A percentile compares a stretch with the other conserved stretches of the same genome.
phyloP scores from a whole-genome alignment of 345 rosid species.

The Zanthoxylum bungeanum region DNA sequence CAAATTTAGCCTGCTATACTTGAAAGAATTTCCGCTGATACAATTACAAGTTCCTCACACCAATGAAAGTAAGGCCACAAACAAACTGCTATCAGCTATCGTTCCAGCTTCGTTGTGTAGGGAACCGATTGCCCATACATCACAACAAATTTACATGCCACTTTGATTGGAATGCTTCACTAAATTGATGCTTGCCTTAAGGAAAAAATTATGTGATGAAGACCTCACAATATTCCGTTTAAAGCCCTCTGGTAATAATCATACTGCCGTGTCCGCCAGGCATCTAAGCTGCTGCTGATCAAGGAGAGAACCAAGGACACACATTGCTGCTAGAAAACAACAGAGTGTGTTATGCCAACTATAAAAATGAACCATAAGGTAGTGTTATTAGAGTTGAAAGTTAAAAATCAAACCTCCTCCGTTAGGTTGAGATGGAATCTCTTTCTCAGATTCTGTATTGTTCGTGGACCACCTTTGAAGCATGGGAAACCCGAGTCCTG shows the following conservation, averaged over 20 bases:
- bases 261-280: conserved; percentile 98
- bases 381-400: not conserved
- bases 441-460: conserved; percentile 91
- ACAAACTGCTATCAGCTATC: conserved; percentile 14
- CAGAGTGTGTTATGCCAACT: conserved; percentile 13
- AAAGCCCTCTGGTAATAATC: conserved; percentile 96
- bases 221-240: conserved; percentile 87
- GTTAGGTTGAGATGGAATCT: conserved; percentile 92
- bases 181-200: conserved; percentile 16
- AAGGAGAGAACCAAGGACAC: conserved; percentile 98
- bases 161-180: conserved; percentile 19
- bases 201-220: conserved; percentile 12
- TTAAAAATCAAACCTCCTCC: conserved; percentile 67
- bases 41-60: conserved; percentile 36
- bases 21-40: conserved; percentile 21
- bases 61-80: conserved; percentile 21
- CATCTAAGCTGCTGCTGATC: conserved; percentile 98
- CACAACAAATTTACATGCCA: conserved; percentile 9
- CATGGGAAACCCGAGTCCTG: conserved; percentile 99
- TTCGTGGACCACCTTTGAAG: conserved; percentile 96
- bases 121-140: conserved; percentile 1
- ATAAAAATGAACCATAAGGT: not conserved
- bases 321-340: conserved; percentile 76
- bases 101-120: conserved; percentile 6
- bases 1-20: conserved; percentile 28